A percentile compares a stretch with the other conserved stretches of the same genome.
phyloP scores from a whole-genome alignment of 208 protist species.

The Vickermania spadyakhi region DNA sequence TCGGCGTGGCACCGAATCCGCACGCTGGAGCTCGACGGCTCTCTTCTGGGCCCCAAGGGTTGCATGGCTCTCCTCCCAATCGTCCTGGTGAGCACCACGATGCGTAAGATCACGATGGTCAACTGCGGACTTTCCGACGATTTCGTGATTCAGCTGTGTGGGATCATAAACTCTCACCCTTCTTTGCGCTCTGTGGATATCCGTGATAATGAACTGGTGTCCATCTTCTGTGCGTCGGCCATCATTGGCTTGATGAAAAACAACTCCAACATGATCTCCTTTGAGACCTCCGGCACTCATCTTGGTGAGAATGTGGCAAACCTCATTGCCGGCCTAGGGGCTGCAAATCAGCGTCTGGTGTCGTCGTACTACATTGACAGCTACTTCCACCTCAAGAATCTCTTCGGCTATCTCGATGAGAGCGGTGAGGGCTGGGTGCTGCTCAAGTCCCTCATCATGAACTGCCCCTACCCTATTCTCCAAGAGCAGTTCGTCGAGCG shows the following conservation, averaged over 20 bases:
- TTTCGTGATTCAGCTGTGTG: constrained; percentile 43
- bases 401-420: constrained; percentile 74
- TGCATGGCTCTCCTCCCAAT: constrained; percentile 73
- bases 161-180: constrained; percentile 51
- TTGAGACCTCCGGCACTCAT: constrained; percentile 55
- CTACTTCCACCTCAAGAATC: constrained; percentile 78
- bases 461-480: constrained; percentile 59
- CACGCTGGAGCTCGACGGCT: constrained; percentile 40
- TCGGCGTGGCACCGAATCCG: constrained; percentile 57
- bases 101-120: constrained; percentile 51
- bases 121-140: constrained; percentile 64
- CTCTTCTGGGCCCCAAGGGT: constrained; percentile 53
- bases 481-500: constrained; percentile 82
- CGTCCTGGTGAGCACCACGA: constrained; percentile 50
- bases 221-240: constrained; percentile 50
- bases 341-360: constrained; percentile 36
- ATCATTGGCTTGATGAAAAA: constrained; percentile 59
- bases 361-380: constrained; percentile 66
- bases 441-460: constrained; percentile 59
- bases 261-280: constrained; percentile 72
- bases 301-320: constrained; percentile 55
- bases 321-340: constrained; percentile 51
- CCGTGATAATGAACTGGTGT: constrained; percentile 65
- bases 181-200: constrained; percentile 61
- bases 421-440: constrained; percentile 66